Evolutionary conservation across 345 rosid species (phyloP).

Genomic region (Salix arbutifolia): DNA sequence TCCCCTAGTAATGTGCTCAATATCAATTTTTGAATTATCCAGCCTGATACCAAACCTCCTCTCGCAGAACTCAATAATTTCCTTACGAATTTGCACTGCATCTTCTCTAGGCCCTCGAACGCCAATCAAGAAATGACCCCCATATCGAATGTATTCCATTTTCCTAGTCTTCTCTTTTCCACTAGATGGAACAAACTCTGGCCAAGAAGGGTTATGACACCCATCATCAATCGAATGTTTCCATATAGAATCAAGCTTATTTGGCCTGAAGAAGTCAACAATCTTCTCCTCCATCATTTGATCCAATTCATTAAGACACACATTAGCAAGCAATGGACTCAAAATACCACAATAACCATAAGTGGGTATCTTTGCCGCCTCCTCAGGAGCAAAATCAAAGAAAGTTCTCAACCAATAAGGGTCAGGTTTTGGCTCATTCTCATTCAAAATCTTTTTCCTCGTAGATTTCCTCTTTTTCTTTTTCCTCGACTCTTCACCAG

Average conservation of each 20-base stretch:
- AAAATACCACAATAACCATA: constrained; percentile 83
- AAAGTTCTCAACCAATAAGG: constrained; percentile 93
- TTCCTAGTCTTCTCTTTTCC: constrained; percentile 88
- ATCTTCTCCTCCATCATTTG: constrained; percentile 69
- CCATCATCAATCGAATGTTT: constrained; percentile 75
- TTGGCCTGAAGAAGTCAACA: constrained; percentile 65
- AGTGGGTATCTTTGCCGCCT: constrained; percentile 78
- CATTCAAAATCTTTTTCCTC: constrained; percentile 68
- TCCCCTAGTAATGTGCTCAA: constrained; percentile 82
- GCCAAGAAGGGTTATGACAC: constrained; percentile 97
- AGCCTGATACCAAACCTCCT: constrained; percentile 50
- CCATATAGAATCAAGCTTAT: constrained; percentile 83
- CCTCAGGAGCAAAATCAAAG: constrained; percentile 79
- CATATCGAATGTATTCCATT: constrained; percentile 88
- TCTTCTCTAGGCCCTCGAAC: constrained; percentile 92
- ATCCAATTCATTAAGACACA: constrained; percentile 81
- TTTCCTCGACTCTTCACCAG: constrained; percentile 36
- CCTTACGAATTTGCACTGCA: constrained; percentile 58
- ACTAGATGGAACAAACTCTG: constrained; percentile 91
- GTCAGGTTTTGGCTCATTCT: constrained; percentile 90
- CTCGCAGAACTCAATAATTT: constrained; percentile 70
- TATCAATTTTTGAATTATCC: constrained; percentile 73
- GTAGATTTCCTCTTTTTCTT: constrained; percentile 42
- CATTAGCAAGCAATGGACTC: constrained; percentile 88
- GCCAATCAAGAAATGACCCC: constrained; percentile 86